Base-by-base conservation (phyloP, 495 filamentous ascomycete genomes). In the Daldinia vernicosa region DNA sequence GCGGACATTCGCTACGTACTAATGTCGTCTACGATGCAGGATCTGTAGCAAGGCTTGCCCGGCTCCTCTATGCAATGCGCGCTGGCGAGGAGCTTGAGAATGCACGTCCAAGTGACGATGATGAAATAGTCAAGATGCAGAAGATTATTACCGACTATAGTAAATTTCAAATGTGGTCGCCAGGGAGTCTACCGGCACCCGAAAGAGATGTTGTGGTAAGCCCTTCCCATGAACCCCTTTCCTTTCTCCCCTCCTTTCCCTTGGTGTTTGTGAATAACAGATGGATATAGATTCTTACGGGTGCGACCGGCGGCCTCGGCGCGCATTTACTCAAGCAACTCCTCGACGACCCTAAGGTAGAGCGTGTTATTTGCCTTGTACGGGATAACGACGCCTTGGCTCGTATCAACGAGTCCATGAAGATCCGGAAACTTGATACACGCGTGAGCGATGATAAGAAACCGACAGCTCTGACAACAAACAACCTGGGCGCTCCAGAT, bases 221-320 rank as follows among this genome's bases (percentile, higher is more conserved):
- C 6, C 19, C 12, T 47, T 22, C 22, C 6, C 40, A 12, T 22
- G 74, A 53, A 22, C 30, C 24, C 1, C 6, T 8, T 43, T n/a
- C 28, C 2, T 2, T n/a, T 7, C 26, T 26, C 26, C 27, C 9
- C 27, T 35, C 30, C 17, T 57, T 17, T 47, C 9, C 19, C 24
- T 4, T 1, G 8, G 17, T 47, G 2, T 22, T 11, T 47, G 43
- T 24, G 7, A 4, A 30, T 61, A 37, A 71, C n/a, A 19, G n/a
- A 28, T 0, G 35, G 14, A 19, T 14, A 22, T 40, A 87, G 85
- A 74, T 89, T 37, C 77, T 90, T 17, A 90, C 88, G 1, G 88
- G 88, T 17, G 83, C 86, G 0, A 90, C 87, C 2, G 88, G 88
- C 11, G 84, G 82, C 30, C 82, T 90, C 17, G 88, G 88, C 19